Conservation (phyloP, 106 monocot species). For the Agapanthus africanus region DNA sequence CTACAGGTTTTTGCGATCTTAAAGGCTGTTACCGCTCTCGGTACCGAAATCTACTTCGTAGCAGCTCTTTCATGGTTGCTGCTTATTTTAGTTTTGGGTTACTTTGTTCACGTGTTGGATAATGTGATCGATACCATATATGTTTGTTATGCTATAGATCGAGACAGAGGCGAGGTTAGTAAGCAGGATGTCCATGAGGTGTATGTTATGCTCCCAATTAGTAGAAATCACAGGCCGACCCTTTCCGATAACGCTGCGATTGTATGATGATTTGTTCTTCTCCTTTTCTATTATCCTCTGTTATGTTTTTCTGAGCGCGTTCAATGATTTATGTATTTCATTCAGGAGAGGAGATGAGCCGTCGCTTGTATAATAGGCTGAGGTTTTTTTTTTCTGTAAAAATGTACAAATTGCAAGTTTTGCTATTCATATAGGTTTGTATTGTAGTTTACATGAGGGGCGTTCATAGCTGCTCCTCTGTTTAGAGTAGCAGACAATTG, state of each 20-base stretch:
- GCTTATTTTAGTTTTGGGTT: slow-evolving; percentile 56
- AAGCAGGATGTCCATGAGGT: slow-evolving; percentile 78
- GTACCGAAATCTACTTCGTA: slow-evolving; percentile 38
- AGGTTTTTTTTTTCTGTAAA: too few species aligned
- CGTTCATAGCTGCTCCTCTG: too few species aligned
- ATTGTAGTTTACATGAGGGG: too few species aligned
- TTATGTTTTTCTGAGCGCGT: too few species aligned
- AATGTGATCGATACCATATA: slow-evolving; percentile 81
- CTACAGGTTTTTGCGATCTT: slow-evolving; percentile 72
- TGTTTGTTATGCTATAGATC: slow-evolving; percentile 85
- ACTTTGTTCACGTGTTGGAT: slow-evolving; percentile 79
- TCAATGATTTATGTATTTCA: too few species aligned
- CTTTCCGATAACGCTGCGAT: slow-evolving; percentile 24
- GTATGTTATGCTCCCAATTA: slow-evolving; percentile 60
- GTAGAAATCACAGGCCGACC: slow-evolving; percentile 41
- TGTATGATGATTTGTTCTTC: too few species aligned
- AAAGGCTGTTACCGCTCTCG: slow-evolving; percentile 39
- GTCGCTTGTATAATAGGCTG: too few species aligned
- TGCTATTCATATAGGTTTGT: too few species aligned
- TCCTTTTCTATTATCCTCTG: too few species aligned
- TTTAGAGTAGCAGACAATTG: too few species aligned
- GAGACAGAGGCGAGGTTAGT: slow-evolving; percentile 77
- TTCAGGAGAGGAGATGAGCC: too few species aligned
- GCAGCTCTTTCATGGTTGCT: slow-evolving; percentile 58
- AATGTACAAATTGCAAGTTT: too few species aligned